A percentile compares a stretch with the other conserved stretches of the same genome.
Evolutionary conservation across 352 stramenopile species (phyloP).

Genomic region (Blastocystis sp.): DNA sequence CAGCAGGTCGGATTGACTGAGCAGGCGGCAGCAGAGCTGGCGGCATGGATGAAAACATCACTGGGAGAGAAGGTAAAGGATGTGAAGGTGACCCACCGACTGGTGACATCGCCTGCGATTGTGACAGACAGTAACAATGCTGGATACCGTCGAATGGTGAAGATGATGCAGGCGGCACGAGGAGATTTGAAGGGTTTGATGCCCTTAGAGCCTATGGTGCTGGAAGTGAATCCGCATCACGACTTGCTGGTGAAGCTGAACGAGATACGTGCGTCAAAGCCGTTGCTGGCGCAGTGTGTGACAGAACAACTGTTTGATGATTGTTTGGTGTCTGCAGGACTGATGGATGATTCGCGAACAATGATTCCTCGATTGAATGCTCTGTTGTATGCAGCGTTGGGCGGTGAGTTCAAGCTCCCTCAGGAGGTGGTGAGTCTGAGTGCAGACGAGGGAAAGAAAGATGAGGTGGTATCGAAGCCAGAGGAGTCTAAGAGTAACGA

Average conservation of each 20-base stretch:
- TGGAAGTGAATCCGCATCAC: constrained; percentile 96
- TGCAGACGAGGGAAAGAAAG: background rate
- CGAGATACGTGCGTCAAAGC: constrained; percentile 74
- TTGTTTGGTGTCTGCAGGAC: constrained; percentile 88
- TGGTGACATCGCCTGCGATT: constrained; percentile 93
- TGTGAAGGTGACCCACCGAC: constrained; percentile 74
- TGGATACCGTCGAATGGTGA: constrained; percentile 94
- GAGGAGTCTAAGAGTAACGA: background rate
- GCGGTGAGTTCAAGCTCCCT: constrained; percentile 55
- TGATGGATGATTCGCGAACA: constrained; percentile 90
- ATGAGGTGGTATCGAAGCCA: background rate
- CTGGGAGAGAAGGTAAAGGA: constrained; percentile 62
- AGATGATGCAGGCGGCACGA: constrained; percentile 83
- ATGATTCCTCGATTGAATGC: constrained; percentile 93
- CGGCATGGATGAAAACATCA: constrained; percentile 68
- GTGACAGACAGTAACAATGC: constrained; percentile 95
- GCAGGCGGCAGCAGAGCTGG: constrained; percentile 73
- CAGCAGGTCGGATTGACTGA: constrained; percentile 70
- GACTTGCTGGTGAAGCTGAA: constrained; percentile 88
- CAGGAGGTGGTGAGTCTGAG: constrained; percentile 25
- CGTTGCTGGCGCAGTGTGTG: constrained; percentile 66
- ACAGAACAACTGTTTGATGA: constrained; percentile 93
- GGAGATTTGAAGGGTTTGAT: constrained; percentile 65
- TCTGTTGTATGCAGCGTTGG: constrained; percentile 71
- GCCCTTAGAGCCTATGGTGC: constrained; percentile 80